Base-by-base conservation (phyloP, 1,284 basidiomycete genomes). In the Sphaerobolus stellatus region DNA sequence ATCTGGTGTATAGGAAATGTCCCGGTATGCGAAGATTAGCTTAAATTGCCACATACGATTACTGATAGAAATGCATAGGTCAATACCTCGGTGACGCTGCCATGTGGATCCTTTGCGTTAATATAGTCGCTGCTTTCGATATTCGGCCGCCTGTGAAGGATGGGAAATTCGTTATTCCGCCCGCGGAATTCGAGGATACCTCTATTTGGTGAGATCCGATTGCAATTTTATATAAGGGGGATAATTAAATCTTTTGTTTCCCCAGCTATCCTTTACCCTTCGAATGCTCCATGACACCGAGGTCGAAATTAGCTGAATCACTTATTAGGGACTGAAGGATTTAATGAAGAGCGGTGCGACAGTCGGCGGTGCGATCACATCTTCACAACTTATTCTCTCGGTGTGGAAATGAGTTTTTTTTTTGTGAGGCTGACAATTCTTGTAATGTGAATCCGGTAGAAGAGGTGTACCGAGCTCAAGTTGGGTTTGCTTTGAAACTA, bases 81-180 rank as follows among this genome's bases (percentile, higher is more conserved):
- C 59, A 64, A 9, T 64, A 72, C 56, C 71, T 80, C 48, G 76
- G 75, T 2, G 69, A 76, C 51, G 70, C 70, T 3, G 66, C 69
- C 2, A 63, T 75, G 52, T 63, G 76, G 29, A 52, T 77, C 16
- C 64, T 61, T 14, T 73, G 77, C 70, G 70, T 71, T 1, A 65
- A 62, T 30, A 71, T 74, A 18, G 59, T 78, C 4, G 59, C 67
- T 5, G 54, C 60, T 24, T 77, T 74, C 50, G 46, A 63, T 20
- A 71, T 77, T 33, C 46, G 36, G 2, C 53, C 58, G 8, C 48
- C 52, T 9, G 27, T 29, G 16, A 56, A 60, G 30, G 31, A 52
- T 29, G 7, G 48, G 16, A 61, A 60, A 4, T 43, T 54, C 20
- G 56, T 45, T 22, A 47, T 48, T 8, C 62, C 63, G 2, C 41